These are phyloP conservation scores for Musa itinerans DNA, from an alignment of 176 grass and related monocot genomes.

Conservation along the genomic window DNA sequence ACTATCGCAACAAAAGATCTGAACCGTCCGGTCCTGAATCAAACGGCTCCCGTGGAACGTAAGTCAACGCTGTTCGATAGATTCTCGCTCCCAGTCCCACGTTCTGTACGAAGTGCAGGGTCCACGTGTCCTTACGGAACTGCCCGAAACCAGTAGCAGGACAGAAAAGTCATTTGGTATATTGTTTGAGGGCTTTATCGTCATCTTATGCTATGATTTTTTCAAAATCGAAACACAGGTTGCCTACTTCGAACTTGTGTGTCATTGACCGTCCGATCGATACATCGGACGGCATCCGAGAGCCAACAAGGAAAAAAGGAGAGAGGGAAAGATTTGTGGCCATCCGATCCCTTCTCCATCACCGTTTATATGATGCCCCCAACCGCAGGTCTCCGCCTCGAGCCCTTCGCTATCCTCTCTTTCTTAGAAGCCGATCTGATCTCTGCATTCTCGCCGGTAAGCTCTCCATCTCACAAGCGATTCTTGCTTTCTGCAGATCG, in stretches of 20 bases:
- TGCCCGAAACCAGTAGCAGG: too few species aligned
- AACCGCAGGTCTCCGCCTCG: background rate
- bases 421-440: background rate
- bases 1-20: too few species aligned
- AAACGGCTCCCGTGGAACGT: too few species aligned
- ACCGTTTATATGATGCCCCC: background rate
- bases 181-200: background rate
- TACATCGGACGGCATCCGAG: background rate
- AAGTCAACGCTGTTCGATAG: too few species aligned
- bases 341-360: background rate
- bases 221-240: background rate
- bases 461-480: background rate
- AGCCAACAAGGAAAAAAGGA: background rate
- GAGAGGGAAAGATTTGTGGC: background rate
- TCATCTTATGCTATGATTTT: background rate
- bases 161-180: too few species aligned
- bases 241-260: too few species aligned
- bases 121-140: too few species aligned
- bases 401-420: background rate
- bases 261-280: background rate
- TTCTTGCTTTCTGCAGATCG: background rate
- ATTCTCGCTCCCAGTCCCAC: too few species aligned
- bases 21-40: too few species aligned
- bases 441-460: background rate
- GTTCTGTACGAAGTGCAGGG: too few species aligned